Evolutionary conservation across 2,329 filamentous ascomycete genomes (phyloP), one percentile per base, ranked within the genome.

Genomic region (Penicillium sp.): DNA sequence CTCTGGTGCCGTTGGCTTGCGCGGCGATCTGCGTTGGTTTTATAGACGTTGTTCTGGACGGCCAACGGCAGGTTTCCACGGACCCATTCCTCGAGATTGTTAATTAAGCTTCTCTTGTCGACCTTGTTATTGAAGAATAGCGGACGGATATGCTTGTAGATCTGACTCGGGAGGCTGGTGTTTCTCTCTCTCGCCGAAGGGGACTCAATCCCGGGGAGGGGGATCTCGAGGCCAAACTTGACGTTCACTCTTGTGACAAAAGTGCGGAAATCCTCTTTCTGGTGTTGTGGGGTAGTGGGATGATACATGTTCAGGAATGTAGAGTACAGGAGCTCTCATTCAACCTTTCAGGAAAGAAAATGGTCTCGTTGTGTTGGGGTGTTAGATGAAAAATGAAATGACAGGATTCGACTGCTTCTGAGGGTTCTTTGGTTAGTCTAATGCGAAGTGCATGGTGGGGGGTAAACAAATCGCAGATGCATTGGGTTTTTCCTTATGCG

Each of bases 241-340:
- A 64, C 50, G 59, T 76, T 78, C 38, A 78, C 61, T 4, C 50
- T 31, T 29, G 71, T 58, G 45, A 77, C 68, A 10, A 71, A 55
- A 9, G 63, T 48, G 18, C 62, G 51, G 39, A 72, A 61, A 34
- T 64, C 61, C 32, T 59, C 43, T n/a, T 65, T 65, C 35, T 53
- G 64, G 32, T 57, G 64, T 13, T 60, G 49, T 32, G 69, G 68
- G 18, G 69, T 72, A 34, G 20, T 55, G 11, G 59, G 56, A 9
- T 44, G 26, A 9, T 13, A n/a, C 46, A 49, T 54, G 24, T 29
- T 42, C 5, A 29, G 14, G 32, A 42, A 22, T 37, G n/a, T 26
- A 40, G 43, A 49, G 48, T 16, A 13, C 16, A 34, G 10, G 13
- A 11, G 39, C 31, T 22, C 31, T 11, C 49, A 32, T 29, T 37